Base-by-base conservation (phyloP, 305 asterid species). In the Solanum hybrid region DNA sequence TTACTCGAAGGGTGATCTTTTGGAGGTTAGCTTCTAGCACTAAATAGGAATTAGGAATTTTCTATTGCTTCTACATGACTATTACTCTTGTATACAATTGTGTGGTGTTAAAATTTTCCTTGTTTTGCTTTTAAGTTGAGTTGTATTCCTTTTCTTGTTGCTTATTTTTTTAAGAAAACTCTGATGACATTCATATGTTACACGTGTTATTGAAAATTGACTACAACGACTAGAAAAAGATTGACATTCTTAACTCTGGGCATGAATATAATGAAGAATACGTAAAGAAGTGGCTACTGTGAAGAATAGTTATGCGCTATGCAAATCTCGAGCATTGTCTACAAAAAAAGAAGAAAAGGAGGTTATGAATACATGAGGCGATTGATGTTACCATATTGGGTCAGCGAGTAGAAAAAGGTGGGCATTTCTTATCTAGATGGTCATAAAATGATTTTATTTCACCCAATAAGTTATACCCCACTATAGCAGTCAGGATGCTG, bases 201-300 rank as follows among this genome's bases (percentile, higher is more conserved):
- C 34, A 74, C 14, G 8, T 22, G n/a, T 26, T 24, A 37, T 89
- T 64, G 89, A 89, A 95, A 96, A 89, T 31, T 57, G 95, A 92
- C 42, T 95, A 92, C 57, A 91, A 90, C 89, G 31, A 87, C 29
- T 90, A 73, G 34, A 96, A 94, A 46, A 73, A 71, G 33, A 89
- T 95, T 2, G 96, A 95, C 83, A 90, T 89, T 11, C 92, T 95
- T 3, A 94, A 93, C 14, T 96, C 95, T 77, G 93, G 96, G 5
- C 98, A 96, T 37, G 97, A 94, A 82, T 95, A 94, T 87, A 97
- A 96, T 90, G 86, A 35, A 8, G 95, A 92, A 6, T 95, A 97
- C 92, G 83, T 95, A 78, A 93, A 92, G 93, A 93, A 92, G 71
- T 96, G 97, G 98, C 90, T 96, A 12, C 91, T 31, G 36, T 92